These are phyloP conservation scores for Macrophomina tecta DNA, from an alignment of 2,329 filamentous ascomycete species.

Conservation along the genomic window DNA sequence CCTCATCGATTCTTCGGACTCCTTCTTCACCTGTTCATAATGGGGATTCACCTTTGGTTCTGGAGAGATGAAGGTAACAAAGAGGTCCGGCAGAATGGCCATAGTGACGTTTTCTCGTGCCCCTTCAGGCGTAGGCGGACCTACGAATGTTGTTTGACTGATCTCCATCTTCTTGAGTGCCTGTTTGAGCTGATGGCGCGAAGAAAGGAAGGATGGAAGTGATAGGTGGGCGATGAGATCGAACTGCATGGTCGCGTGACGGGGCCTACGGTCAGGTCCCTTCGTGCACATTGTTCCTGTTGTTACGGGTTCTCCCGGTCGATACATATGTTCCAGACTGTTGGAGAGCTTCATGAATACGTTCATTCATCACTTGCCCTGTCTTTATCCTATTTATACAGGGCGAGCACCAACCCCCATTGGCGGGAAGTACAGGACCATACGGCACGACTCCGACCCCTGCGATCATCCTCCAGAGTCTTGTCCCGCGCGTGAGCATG, in stretches of 20 bases:
- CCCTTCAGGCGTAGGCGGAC: background rate
- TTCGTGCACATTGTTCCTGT: conserved; percentile 8
- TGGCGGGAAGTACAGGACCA: background rate
- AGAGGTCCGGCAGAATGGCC: conserved; percentile 27
- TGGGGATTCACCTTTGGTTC: conserved; percentile 27
- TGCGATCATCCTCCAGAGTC: background rate
- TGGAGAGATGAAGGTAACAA: conserved; percentile 27
- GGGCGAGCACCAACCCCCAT: background rate
- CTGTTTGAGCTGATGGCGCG: background rate
- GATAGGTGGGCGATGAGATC: background rate
- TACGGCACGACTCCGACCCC: background rate
- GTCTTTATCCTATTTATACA: conserved; percentile 23
- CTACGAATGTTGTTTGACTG: background rate
- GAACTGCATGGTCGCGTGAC: conserved; percentile 1
- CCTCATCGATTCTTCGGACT: conserved; percentile 27
- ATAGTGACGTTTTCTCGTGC: background rate
- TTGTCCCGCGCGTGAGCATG: conserved; percentile 1
- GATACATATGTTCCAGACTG: background rate
- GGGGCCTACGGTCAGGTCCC: background rate
- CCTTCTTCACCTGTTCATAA: conserved; percentile 24
- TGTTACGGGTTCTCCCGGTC: background rate
- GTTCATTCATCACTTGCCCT: background rate
- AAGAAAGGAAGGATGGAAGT: background rate
- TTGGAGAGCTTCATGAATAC: conserved; percentile 1
- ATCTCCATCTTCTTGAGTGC: conserved; percentile 3